Percentiles rank a stretch among this genome's conserved stretches.
Evolutionary conservation across 73 alveolate species (phyloP).

Genomic region (Halteria grandinella): DNA sequence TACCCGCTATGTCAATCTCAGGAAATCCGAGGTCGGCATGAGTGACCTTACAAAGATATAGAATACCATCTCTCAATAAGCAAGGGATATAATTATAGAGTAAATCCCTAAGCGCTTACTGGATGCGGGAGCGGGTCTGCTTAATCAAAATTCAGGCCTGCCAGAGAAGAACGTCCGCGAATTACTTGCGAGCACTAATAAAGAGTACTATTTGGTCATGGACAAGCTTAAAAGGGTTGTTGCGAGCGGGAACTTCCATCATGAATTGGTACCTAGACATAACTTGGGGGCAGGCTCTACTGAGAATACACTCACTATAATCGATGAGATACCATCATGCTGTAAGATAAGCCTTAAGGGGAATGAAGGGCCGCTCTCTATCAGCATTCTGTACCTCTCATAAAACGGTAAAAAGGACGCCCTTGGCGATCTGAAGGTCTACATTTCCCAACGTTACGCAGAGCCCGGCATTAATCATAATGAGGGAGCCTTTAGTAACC

Average conservation of each 20-base stretch:
- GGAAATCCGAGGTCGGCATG: no score
- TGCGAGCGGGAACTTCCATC: slow-evolving; percentile 27
- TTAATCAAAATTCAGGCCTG: neutral
- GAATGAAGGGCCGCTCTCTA: slow-evolving; percentile 5
- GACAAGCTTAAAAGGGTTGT: slow-evolving; percentile 9
- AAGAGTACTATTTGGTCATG: slow-evolving; percentile 3
- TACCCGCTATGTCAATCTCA: no score
- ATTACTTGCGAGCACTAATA: neutral
- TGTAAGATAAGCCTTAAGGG: slow-evolving; percentile 27
- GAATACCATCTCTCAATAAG: no score
- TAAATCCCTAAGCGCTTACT: no score
- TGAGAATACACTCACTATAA: neutral
- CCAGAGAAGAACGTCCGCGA: slow-evolving; percentile 28
- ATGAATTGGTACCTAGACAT: neutral
- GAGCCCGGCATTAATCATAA: slow-evolving; percentile 5
- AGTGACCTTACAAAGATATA: no score
- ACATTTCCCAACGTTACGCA: neutral
- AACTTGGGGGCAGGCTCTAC: no score
- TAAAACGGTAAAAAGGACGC: no score
- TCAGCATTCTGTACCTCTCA: slow-evolving; percentile 1
- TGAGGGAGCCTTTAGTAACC: slow-evolving; percentile 32
- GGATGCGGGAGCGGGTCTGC: neutral
- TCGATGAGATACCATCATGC: neutral
- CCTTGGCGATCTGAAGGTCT: slow-evolving; percentile 21
- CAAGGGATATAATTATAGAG: no score